Conservation (phyloP, 2,329 filamentous ascomycete genomes). For the Nemania sp. region DNA sequence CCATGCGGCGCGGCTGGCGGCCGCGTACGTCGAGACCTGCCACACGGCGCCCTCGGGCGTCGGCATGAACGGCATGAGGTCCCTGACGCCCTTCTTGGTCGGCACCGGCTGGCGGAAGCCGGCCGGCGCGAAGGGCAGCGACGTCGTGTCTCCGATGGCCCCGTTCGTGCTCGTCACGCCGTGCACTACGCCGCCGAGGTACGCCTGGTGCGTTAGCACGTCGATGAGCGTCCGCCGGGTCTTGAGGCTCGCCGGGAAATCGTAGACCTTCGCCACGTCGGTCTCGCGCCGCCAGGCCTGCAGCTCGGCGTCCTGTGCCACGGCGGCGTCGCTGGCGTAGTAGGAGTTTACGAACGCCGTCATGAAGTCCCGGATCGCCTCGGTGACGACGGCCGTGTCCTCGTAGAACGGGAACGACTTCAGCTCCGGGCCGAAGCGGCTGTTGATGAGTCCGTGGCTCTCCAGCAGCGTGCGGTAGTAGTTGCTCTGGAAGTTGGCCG, state of each 20-base stretch:
- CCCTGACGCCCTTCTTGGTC: slow-evolving; percentile 44
- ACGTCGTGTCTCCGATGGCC: slow-evolving; percentile 42
- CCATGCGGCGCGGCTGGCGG: slow-evolving; percentile 49
- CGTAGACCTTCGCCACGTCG: slow-evolving; percentile 43
- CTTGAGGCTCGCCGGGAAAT: slow-evolving; percentile 46
- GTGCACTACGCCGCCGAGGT: slow-evolving; percentile 45
- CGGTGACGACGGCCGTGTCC: slow-evolving; percentile 45
- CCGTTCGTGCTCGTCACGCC: slow-evolving; percentile 50
- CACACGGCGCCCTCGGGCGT: slow-evolving; percentile 41
- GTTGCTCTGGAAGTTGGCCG: slow-evolving; percentile 25
- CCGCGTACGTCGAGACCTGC: slow-evolving; percentile 45
- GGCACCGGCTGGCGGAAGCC: slow-evolving; percentile 48
- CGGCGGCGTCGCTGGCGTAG: slow-evolving; percentile 43
- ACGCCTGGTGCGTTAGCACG: slow-evolving; percentile 48
- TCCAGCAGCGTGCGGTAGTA: slow-evolving; percentile 25
- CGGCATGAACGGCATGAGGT: slow-evolving; percentile 43
- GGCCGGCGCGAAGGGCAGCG: slow-evolving; percentile 49
- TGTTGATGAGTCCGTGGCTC: slow-evolving; percentile 47
- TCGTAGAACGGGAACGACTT: slow-evolving; percentile 51
- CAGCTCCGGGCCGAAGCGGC: slow-evolving; percentile 42
- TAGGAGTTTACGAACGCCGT: slow-evolving; percentile 49
- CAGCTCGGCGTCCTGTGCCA: slow-evolving; percentile 47
- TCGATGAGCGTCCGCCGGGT: slow-evolving; percentile 43
- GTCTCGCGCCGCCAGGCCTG: slow-evolving; percentile 51
- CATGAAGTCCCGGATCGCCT: slow-evolving; percentile 46